Evolutionary conservation across 805 yeast species (phyloP).

Genomic region (Yarrowia bubula): DNA sequence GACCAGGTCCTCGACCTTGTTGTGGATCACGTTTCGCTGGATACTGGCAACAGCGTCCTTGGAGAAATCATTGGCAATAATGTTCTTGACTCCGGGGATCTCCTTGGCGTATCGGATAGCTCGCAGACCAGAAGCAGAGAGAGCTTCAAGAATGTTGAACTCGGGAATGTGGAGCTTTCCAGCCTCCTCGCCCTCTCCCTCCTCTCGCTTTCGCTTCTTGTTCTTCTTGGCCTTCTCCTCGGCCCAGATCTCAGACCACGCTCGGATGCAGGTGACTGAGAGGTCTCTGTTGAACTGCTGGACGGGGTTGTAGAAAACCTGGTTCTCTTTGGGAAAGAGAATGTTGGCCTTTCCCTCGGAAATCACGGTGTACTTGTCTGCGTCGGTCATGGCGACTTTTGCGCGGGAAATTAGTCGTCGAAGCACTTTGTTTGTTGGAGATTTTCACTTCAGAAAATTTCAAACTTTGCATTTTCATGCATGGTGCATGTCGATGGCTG

Average conservation of each 20-base stretch:
- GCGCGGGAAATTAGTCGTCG: conserved; percentile 19
- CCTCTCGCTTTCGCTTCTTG: conserved; percentile 30
- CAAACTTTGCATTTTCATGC: conserved; percentile 18
- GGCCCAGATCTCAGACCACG: conserved; percentile 71
- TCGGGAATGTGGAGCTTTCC: conserved; percentile 50
- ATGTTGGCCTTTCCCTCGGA: conserved; percentile 83
- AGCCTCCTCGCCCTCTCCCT: conserved; percentile 8
- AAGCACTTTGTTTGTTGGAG: conserved; percentile 10
- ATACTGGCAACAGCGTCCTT: conserved; percentile 84
- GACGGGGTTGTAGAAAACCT: conserved; percentile 91
- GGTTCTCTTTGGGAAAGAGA: conserved; percentile 74
- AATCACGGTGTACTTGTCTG: conserved; percentile 32
- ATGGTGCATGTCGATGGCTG: neutral
- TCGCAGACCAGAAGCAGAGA: conserved; percentile 92
- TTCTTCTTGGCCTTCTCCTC: conserved; percentile 39
- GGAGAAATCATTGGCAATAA: conserved; percentile 87
- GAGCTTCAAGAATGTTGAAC: conserved; percentile 67
- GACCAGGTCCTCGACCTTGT: conserved; percentile 57
- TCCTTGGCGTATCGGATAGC: conserved; percentile 93
- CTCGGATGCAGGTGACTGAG: conserved; percentile 77
- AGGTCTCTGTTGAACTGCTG: conserved; percentile 96
- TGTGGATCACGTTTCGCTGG: conserved; percentile 64
- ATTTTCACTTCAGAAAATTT: conserved; percentile 6
- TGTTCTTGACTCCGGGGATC: conserved; percentile 66
- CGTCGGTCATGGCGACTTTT: conserved; percentile 25